A percentile compares a stretch with the other conserved stretches of the same genome.
Conservation (phyloP, 2,329 filamentous ascomycete genomes). For the Dactylonectria estremocensis region DNA sequence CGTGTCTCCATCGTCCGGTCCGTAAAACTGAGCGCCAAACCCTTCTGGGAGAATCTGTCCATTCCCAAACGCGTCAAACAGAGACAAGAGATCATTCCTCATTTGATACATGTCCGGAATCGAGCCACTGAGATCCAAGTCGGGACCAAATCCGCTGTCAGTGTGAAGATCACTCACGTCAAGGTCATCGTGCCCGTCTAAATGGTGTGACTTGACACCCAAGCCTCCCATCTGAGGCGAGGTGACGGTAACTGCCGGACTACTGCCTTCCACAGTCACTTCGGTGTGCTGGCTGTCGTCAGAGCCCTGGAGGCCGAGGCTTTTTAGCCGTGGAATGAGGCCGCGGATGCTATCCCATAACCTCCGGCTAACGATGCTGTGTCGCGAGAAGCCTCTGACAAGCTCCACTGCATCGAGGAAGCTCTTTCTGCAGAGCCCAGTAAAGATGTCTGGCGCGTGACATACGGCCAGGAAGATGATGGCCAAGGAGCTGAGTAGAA, state of each 20-base stretch:
- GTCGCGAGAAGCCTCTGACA: conserved; percentile 51
- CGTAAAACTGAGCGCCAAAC: conserved; percentile 29
- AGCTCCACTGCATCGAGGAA: conserved; percentile 53
- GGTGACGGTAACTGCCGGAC: background rate
- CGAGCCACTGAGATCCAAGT: conserved; percentile 31
- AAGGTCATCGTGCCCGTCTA: background rate
- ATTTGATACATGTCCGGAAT: conserved; percentile 54
- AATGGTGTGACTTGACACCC: background rate
- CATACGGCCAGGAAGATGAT: conserved; percentile 57
- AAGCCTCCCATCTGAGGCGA: background rate
- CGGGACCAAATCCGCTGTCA: conserved; percentile 28
- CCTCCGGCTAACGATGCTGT: conserved; percentile 52
- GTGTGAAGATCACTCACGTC: conserved; percentile 31
- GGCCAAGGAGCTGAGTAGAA: conserved; percentile 49
- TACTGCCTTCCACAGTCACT: background rate
- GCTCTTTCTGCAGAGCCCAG: conserved; percentile 52
- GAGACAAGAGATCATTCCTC: conserved; percentile 53
- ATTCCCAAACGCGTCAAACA: conserved; percentile 56
- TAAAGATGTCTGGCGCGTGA: conserved; percentile 60
- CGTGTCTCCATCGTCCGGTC: conserved; percentile 28
- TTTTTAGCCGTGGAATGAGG: conserved; percentile 51
- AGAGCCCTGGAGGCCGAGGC: conserved; percentile 42
- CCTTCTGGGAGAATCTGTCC: conserved; percentile 43
- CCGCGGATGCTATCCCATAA: conserved; percentile 56
- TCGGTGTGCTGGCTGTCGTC: conserved; percentile 23